Evolutionary conservation across 2,329 filamentous ascomycete genomes (phyloP).

Genomic region (Hymenoscyphus repandus): DNA sequence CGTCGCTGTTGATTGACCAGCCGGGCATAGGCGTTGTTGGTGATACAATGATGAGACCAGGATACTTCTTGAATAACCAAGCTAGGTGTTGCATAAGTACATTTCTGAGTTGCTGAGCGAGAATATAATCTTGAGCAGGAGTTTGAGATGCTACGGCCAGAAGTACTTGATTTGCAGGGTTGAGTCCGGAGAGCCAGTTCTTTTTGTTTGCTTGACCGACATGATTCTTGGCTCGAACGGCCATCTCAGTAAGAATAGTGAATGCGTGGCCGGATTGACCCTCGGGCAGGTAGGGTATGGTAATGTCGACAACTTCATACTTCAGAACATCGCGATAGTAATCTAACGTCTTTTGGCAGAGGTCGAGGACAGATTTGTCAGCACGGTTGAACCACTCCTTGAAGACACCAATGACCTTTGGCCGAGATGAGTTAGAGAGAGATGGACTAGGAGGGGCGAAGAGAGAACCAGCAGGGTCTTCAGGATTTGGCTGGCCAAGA

Average conservation of each 20-base stretch:
- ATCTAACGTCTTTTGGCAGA: slow-evolving; percentile 58
- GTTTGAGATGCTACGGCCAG: slow-evolving; percentile 61
- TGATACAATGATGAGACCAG: slow-evolving; percentile 71
- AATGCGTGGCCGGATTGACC: slow-evolving; percentile 73
- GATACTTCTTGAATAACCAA: slow-evolving; percentile 62
- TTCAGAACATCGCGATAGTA: slow-evolving; percentile 47
- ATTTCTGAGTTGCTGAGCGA: slow-evolving; percentile 67
- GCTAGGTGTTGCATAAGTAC: slow-evolving; percentile 76
- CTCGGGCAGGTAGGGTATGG: slow-evolving; percentile 61
- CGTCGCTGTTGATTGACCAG: slow-evolving; percentile 55
- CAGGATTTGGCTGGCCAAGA: slow-evolving; percentile 66
- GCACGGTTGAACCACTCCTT: slow-evolving; percentile 65
- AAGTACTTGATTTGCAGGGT: slow-evolving; percentile 64
- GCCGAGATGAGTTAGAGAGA: slow-evolving; percentile 31
- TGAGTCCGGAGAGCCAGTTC: slow-evolving; percentile 50
- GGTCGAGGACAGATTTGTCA: slow-evolving; percentile 54
- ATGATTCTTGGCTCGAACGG: slow-evolving; percentile 37
- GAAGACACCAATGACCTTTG: slow-evolving; percentile 65
- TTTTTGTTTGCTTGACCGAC: slow-evolving; percentile 26
- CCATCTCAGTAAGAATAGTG: slow-evolving; percentile 70
- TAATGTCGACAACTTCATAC: slow-evolving; percentile 53
- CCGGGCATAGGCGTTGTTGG: slow-evolving; percentile 73
- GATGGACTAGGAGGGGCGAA: slow-evolving; percentile 55
- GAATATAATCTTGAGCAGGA: slow-evolving; percentile 63
- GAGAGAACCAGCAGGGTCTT: slow-evolving; percentile 51